Evolutionary conservation across 2,329 filamentous ascomycete species (phyloP).

Genomic region (Scortechinia acanthostroma): DNA sequence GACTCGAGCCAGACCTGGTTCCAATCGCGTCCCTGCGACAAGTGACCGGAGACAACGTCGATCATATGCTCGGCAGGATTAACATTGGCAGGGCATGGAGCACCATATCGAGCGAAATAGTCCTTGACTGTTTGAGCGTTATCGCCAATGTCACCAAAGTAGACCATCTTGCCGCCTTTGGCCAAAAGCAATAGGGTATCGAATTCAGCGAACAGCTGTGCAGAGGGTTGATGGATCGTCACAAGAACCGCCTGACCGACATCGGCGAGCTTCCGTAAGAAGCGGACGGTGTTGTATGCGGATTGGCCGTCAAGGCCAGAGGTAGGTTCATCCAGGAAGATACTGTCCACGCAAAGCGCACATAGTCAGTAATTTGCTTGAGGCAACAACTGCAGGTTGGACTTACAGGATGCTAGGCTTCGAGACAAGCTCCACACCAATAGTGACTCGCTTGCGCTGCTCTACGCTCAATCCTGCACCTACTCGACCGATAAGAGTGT

Average conservation of each 20-base stretch:
- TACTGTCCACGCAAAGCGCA: too few relatives aligned
- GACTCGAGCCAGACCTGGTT: conserved; percentile 66
- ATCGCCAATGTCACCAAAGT: conserved; percentile 50
- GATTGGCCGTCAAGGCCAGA: conserved; percentile 64
- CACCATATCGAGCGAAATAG: conserved; percentile 44
- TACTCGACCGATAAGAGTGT: conserved; percentile 35
- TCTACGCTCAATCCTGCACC: conserved; percentile 38
- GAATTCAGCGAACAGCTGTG: conserved; percentile 59
- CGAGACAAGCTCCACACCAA: conserved; percentile 53
- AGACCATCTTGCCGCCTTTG: conserved; percentile 58
- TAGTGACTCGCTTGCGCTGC: conserved; percentile 46
- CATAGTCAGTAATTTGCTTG: too few relatives aligned
- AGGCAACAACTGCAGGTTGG: too few relatives aligned
- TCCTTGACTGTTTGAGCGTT: conserved; percentile 1
- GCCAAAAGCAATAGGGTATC: conserved; percentile 58
- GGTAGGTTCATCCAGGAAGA: conserved; percentile 58
- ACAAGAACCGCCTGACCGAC: conserved; percentile 62
- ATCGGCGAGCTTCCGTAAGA: conserved; percentile 58
- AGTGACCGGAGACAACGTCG: conserved; percentile 31
- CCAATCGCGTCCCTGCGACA: conserved; percentile 47
- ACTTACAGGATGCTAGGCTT: conserved; percentile 50
- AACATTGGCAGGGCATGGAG: conserved; percentile 36
- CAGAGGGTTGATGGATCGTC: conserved; percentile 67
- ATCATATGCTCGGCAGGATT: conserved; percentile 39
- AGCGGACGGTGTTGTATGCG: conserved; percentile 58